phyloP scores from a whole-genome alignment of 192 early-diverging fungal genomes.

The Kappamyces sp. region DNA sequence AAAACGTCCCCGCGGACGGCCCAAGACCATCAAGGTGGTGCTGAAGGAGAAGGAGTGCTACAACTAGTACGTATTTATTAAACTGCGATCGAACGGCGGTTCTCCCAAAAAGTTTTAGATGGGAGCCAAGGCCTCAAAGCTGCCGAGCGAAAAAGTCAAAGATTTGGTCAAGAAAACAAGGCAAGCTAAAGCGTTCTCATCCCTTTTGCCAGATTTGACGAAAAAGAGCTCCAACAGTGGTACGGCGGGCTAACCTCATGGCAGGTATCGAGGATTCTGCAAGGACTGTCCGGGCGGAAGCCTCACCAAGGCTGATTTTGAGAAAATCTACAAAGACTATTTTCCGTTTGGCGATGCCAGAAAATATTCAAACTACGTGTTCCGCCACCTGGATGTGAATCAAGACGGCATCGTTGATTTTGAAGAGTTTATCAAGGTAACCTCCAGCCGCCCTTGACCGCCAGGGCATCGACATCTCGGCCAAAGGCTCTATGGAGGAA shows the following conservation, averaged over 20 bases:
- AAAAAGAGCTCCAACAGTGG: constrained; percentile 94
- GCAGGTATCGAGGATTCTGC: constrained; percentile 87
- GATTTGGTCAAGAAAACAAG: constrained; percentile 9
- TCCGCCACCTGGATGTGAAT: constrained; percentile 87
- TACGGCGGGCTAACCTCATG: constrained; percentile 21
- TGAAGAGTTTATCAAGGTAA: constrained; percentile 69
- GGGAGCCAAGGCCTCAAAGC: constrained; percentile 3
- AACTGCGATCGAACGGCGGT: no score
- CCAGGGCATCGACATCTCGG: constrained; percentile 62
- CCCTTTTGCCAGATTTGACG: constrained; percentile 58
- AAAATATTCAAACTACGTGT: constrained; percentile 84
- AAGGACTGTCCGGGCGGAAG: constrained; percentile 86
- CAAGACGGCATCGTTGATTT: constrained; percentile 88
- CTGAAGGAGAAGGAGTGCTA: no score
- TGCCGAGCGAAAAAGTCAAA: constrained; percentile 6
- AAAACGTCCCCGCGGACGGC: no score
- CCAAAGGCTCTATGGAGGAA: constrained; percentile 75
- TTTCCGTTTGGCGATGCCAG: constrained; percentile 95
- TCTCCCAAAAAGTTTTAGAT: neutral
- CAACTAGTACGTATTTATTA: no score
- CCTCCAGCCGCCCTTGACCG: no score
- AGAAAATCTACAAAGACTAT: constrained; percentile 91
- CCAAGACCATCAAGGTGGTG: no score
- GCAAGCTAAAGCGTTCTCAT: constrained; percentile 1
- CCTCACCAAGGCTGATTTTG: constrained; percentile 79